Base-by-base conservation (phyloP, 257 asterid species). In the Rubia yunnanensis region DNA sequence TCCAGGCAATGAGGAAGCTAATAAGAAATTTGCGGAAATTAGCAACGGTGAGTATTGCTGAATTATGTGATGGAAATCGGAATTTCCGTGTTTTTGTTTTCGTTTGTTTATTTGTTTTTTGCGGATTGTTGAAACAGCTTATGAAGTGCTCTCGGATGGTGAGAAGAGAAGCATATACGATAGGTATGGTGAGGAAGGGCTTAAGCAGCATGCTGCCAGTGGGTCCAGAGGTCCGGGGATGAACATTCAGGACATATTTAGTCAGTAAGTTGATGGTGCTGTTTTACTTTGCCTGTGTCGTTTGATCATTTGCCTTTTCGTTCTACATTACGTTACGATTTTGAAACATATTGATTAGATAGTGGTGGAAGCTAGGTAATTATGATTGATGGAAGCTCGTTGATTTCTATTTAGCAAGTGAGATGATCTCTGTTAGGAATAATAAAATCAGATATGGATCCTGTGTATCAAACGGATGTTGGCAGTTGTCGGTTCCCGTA, bases 1-100 rank as follows among this genome's bases (percentile, higher is more conserved):
- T 67, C 96, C 64, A 65, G 98, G 98, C 31, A 91, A 91, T 65
- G 96, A 88, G 56, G 98, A 91, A 72, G 98, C 98, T 22, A 91
- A 83, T 68, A 86, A 85, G 91, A 90, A 73, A 81, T 90, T 94
- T 59, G 96, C 96, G 5, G 99, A 94, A 78, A 94, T 90, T 46
- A 94, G 74, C 64, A 94, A 94, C 72, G 99, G 99, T 90, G 14
- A n/a, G 13, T 50, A 2, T 26, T 7, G 9, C n/a, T 36, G 44
- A 1, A 2, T 7, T 36, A 18, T 17, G 1, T 48, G 13, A n/a
- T 35, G 36, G 23, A n/a, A 20, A n/a, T 30, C 11, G 11, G 38
- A 56, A 15, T 14, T 8, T 56, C 23, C 17, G 23, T 57, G 34
- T 7, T 14, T 0, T 27, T 53, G n/a, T 3, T 27, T 39, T 53